Evolutionary conservation across 257 asterid genomes (phyloP), one percentile per base, ranked within the genome.

Genomic region (Gentiana straminea): DNA sequence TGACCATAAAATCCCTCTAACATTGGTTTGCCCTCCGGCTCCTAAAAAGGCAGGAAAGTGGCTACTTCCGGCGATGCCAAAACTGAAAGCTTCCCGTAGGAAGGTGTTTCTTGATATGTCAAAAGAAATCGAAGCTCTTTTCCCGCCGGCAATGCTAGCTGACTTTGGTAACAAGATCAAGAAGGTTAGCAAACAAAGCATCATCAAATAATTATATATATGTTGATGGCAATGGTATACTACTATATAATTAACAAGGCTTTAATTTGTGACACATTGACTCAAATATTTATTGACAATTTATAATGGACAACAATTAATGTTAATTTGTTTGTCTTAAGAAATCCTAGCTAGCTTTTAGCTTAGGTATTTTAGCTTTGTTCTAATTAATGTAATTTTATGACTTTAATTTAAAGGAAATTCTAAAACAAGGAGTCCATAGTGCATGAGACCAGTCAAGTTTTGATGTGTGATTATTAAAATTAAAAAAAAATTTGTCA

Each of bases 41-140:
- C 94, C 95, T 32, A 75, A 77, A 61, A 86, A 86, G 64, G 83
- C 88, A 13, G 24, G 24, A 24, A 83, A 79, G 62, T 41, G 46
- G 7, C 38, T 87, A 13, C 51, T 61, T 13, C 77, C 82, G 11
- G 55, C 69, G 10, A 55, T 44, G 12, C 24, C 24, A 24, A 81
- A 75, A 68, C 56, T 63, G 50, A 58, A 58, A 46, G 39, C 73
- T 24, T 70, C 71, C 58, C 41, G 57, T 49, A 71, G 77, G 36
- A 79, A 63, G 48, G 52, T 55, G 53, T 59, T 75, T 7, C 74
- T 84, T n/a, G 90, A 83, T 70, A 58, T 81, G 35, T 72, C 89
- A 2, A 56, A 52, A n/a, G 90, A 83, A 64, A 56, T 81, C 11
- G 82, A 83, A 10, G 64, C 78, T 1, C 44, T 86, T 24, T 77